These are phyloP conservation scores for Magnusiomyces suaveolens DNA, from an alignment of 1,139 yeast species.

Conservation along the genomic window DNA sequence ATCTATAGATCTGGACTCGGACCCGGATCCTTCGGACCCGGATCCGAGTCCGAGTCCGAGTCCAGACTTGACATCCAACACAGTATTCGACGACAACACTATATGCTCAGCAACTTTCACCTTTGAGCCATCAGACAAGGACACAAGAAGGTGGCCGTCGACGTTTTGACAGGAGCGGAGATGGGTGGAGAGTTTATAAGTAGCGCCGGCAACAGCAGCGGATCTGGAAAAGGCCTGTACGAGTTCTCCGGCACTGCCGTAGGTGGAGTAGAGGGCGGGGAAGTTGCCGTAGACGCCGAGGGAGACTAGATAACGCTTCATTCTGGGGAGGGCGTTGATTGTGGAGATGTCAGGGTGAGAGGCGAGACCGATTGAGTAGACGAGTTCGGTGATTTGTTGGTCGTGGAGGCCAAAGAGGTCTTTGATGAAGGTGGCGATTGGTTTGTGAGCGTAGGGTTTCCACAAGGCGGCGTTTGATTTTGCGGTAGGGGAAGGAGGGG, in stretches of 20 bases:
- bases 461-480: conserved; percentile 40
- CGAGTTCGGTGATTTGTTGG: conserved; percentile 72
- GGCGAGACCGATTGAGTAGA: conserved; percentile 77
- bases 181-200: conserved; percentile 70
- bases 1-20: too few relatives aligned
- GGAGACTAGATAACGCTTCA: conserved; percentile 74
- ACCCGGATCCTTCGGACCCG: conserved; percentile 23
- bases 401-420: conserved; percentile 59
- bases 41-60: not conserved
- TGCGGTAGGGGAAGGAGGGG: not conserved
- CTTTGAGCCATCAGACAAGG: conserved; percentile 60
- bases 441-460: conserved; percentile 44
- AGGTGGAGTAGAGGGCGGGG: conserved; percentile 85
- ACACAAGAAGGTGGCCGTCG: conserved; percentile 57
- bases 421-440: conserved; percentile 50
- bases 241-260: conserved; percentile 93
- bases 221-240: conserved; percentile 96
- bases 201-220: conserved; percentile 97
- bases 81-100: conserved; percentile 27
- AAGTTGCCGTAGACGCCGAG: conserved; percentile 89
- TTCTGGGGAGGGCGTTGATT: conserved; percentile 65
- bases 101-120: conserved; percentile 70
- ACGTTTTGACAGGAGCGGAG: conserved; percentile 55
- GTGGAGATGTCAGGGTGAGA: conserved; percentile 51
- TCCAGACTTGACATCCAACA: not conserved